phyloP scores from a whole-genome alignment of 169 alveolate species.

The Cryptosporidium sp. region DNA sequence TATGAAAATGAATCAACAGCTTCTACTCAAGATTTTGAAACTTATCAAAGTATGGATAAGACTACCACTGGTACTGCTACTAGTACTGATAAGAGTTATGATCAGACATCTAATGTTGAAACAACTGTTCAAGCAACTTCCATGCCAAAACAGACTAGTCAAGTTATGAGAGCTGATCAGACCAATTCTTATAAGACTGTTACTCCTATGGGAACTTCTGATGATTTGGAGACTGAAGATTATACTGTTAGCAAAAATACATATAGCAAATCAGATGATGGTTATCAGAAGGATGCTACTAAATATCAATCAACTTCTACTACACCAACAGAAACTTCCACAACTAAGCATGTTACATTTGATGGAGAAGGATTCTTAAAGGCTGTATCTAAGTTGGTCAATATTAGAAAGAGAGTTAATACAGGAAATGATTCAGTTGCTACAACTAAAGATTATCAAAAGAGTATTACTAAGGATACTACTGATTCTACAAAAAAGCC shows the following conservation, averaged over 20 bases:
- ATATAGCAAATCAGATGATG: neutral
- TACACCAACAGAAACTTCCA: neutral
- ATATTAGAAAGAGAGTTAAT: conserved; percentile 30
- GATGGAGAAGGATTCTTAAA: conserved; percentile 42
- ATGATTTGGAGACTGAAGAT: neutral
- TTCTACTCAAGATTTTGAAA: neutral
- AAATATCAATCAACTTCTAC: neutral
- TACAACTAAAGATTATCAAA: conserved; percentile 6
- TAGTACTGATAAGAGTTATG: neutral
- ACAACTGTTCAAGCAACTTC: neutral
- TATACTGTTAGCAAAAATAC: neutral
- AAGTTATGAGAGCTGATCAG: neutral
- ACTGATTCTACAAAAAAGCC: neutral
- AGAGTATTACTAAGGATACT: neutral
- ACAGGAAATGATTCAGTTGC: neutral
- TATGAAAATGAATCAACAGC: conserved; percentile 1
- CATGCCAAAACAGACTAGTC: neutral
- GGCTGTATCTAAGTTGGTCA: conserved; percentile 54
- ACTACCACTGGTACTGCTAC: neutral
- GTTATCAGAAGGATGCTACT: neutral
- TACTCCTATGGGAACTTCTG: neutral
- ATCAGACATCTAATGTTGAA: neutral
- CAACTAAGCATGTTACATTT: conserved; percentile 1
- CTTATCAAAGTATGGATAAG: neutral
- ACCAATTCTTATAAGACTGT: neutral